Percentiles rank a stretch among this genome's conserved stretches.
phyloP scores from a whole-genome alignment of 2,329 filamentous ascomycete species.

The Niveomyces coronatus region DNA sequence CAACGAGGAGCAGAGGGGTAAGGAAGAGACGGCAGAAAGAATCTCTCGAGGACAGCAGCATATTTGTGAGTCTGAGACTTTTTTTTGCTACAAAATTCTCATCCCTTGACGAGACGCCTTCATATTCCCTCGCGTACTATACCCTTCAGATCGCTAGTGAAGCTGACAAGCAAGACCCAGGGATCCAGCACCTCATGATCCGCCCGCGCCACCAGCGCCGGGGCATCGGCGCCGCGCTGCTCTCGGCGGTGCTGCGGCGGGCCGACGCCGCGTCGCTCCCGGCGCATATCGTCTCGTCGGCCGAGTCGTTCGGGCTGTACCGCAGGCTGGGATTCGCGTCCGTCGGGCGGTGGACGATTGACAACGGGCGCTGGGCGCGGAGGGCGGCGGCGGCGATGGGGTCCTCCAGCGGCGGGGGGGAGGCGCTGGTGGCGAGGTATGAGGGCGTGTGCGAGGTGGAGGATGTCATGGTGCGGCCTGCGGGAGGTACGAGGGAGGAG shows the following conservation, averaged over 20 bases:
- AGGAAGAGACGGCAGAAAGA: slow-evolving; percentile 14
- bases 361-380: slow-evolving; percentile 13
- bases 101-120: neutral
- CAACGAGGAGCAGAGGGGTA: slow-evolving; percentile 11
- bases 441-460: slow-evolving; percentile 13
- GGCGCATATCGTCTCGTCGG: slow-evolving; percentile 14
- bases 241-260: slow-evolving; percentile 7
- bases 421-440: slow-evolving; percentile 10
- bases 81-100: neutral
- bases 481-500: neutral
- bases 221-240: slow-evolving; percentile 12
- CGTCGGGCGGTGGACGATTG: slow-evolving; percentile 13
- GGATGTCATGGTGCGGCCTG: slow-evolving; percentile 11
- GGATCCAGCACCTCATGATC: slow-evolving; percentile 16
- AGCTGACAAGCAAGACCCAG: slow-evolving; percentile 4
- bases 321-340: slow-evolving; percentile 12
- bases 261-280: slow-evolving; percentile 11
- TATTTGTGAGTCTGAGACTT: slow-evolving; percentile 11
- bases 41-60: slow-evolving; percentile 12
- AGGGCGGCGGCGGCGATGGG: slow-evolving; percentile 9
- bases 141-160: slow-evolving; percentile 1
- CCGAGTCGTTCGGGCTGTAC: slow-evolving; percentile 13
- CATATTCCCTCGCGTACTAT: too few relatives aligned
- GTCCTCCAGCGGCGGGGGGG: slow-evolving; percentile 6
- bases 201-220: slow-evolving; percentile 14